These are phyloP conservation scores for Leptosphaerulina australis DNA, from an alignment of 2,329 filamentous ascomycete species.

Conservation along the genomic window DNA sequence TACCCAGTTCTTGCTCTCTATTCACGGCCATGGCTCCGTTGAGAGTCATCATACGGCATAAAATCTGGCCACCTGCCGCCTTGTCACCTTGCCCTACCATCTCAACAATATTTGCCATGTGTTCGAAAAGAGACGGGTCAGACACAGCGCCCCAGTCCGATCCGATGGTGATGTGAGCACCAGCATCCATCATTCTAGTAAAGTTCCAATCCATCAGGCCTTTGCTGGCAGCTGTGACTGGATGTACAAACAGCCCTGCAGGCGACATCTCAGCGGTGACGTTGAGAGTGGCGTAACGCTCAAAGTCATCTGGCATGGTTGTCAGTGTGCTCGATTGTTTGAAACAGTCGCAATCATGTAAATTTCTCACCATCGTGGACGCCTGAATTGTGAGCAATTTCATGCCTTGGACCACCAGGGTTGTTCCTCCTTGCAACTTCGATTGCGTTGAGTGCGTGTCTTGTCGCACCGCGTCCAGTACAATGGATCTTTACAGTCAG, in stretches of 20 bases:
- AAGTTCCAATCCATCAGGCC: slow-evolving; percentile 39
- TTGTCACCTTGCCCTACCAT: slow-evolving; percentile 18
- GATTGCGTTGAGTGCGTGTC: slow-evolving; percentile 41
- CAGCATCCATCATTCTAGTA: slow-evolving; percentile 30
- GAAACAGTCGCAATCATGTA: background rate
- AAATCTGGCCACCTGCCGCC: slow-evolving; percentile 17
- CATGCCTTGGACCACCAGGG: slow-evolving; percentile 39
- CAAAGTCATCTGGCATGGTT: slow-evolving; percentile 29
- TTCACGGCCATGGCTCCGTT: slow-evolving; percentile 39
- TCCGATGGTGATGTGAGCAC: slow-evolving; percentile 42
- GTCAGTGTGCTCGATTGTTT: background rate
- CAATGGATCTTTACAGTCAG: slow-evolving; percentile 47
- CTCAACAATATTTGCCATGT: slow-evolving; percentile 21
- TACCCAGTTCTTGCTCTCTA: slow-evolving; percentile 33
- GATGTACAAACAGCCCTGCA: slow-evolving; percentile 33
- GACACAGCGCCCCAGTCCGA: slow-evolving; percentile 30
- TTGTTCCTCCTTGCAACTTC: slow-evolving; percentile 33
- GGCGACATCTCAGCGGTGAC: slow-evolving; percentile 47
- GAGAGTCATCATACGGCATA: slow-evolving; percentile 35
- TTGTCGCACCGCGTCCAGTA: slow-evolving; percentile 38
- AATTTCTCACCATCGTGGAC: slow-evolving; percentile 24
- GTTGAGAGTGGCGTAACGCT: slow-evolving; percentile 34
- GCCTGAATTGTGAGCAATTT: slow-evolving; percentile 39
- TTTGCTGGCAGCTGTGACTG: slow-evolving; percentile 14
- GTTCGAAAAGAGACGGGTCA: slow-evolving; percentile 24